Conservation (phyloP, 2,329 filamentous ascomycete species). For the Fonsecaea monophora region DNA sequence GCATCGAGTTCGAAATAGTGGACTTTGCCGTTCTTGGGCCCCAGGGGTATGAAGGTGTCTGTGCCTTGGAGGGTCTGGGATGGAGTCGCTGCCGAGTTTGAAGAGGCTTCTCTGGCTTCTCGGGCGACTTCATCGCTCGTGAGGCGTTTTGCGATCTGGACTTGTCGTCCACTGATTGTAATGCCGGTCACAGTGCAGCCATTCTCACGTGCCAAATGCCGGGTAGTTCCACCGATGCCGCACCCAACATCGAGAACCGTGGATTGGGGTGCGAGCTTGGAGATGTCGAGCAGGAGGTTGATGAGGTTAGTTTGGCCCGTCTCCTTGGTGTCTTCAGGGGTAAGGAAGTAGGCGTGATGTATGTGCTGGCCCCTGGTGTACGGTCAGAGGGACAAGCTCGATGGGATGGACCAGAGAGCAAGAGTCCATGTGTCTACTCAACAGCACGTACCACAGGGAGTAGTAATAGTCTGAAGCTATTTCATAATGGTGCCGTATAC, state of each 20-base stretch:
- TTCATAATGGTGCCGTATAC: constrained; percentile 67
- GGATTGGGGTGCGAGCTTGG: constrained; percentile 46
- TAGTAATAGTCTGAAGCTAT: constrained; percentile 68
- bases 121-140: constrained; percentile 46
- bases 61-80: constrained; percentile 32
- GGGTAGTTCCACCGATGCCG: constrained; percentile 65
- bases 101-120: not conserved
- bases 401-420: not conserved
- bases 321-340: constrained; percentile 61
- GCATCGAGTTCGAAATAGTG: constrained; percentile 66
- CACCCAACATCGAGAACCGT: constrained; percentile 66
- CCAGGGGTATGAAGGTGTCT: constrained; percentile 50
- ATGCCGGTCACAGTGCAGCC: constrained; percentile 64
- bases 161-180: constrained; percentile 66
- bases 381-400: constrained; percentile 12
- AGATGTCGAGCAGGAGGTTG: constrained; percentile 60
- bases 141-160: constrained; percentile 63
- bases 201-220: constrained; percentile 61
- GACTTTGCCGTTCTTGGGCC: constrained; percentile 53
- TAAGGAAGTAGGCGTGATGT: constrained; percentile 67
- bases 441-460: constrained; percentile 60
- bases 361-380: constrained; percentile 65
- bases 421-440: not conserved
- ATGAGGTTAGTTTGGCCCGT: constrained; percentile 65
- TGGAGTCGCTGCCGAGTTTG: not conserved